Conservation (phyloP, 441 rosid genomes). For the Raphanus hybrid region DNA sequence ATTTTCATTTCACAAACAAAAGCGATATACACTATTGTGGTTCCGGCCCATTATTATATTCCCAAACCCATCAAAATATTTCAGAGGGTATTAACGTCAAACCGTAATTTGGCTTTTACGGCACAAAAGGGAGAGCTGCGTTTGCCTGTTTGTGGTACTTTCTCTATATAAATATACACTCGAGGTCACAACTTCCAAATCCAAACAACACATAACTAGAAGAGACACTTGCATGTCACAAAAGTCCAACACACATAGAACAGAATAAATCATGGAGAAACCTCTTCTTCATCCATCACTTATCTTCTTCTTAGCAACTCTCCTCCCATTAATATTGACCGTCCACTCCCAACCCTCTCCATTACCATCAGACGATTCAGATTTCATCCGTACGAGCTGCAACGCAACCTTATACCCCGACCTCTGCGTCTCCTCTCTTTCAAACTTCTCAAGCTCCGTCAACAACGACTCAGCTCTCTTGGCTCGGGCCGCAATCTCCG, state of each 20-base stretch:
- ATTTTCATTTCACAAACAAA: background rate
- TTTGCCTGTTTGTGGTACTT: constrained; percentile 4
- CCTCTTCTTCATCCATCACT: constrained; percentile 31
- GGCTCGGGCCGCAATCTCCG: constrained; percentile 68
- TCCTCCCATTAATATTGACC: constrained; percentile 41
- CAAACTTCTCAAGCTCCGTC: constrained; percentile 59
- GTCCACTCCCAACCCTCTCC: constrained; percentile 28
- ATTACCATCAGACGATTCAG: constrained; percentile 43
- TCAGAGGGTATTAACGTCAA: constrained; percentile 11
- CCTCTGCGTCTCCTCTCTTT: constrained; percentile 70
- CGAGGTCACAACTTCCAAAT: constrained; percentile 30
- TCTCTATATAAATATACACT: constrained; percentile 23
- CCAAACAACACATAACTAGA: constrained; percentile 25
- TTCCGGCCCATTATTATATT: constrained; percentile 20
- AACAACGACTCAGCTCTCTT: constrained; percentile 58
- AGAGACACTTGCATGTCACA: constrained; percentile 24
- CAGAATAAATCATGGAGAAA: constrained; percentile 35
- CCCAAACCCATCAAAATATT: background rate
- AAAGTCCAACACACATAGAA: constrained; percentile 11
- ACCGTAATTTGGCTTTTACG: background rate
- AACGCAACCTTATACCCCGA: constrained; percentile 75
- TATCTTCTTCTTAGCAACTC: constrained; percentile 30
- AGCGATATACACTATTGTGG: background rate
- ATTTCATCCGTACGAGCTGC: constrained; percentile 80
- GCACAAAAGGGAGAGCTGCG: constrained; percentile 17